Conservation (phyloP, 306 rosid genomes). For the Dryas octopetala region DNA sequence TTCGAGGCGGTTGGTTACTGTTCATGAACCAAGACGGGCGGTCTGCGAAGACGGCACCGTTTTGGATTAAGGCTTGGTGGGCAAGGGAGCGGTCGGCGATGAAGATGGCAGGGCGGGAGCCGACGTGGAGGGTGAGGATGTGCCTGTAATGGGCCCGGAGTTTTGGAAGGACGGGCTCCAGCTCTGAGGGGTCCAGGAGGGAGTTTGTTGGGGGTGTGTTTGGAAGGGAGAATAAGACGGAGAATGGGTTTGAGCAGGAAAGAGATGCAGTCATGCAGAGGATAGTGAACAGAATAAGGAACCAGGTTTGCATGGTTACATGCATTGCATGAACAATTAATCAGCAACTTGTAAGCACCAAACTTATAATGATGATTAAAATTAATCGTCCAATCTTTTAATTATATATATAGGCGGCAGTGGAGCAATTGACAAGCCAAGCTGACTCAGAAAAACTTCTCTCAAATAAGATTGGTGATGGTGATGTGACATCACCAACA, state of each 20-base stretch:
- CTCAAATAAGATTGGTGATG: too few species aligned
- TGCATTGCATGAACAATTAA: too few species aligned
- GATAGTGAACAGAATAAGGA: background rate
- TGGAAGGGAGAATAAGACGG: background rate
- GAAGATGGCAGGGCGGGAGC: constrained; percentile 15
- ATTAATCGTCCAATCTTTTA: too few species aligned
- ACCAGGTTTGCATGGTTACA: background rate
- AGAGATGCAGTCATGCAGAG: background rate
- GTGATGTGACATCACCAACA: too few species aligned
- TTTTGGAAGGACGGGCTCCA: constrained; percentile 17
- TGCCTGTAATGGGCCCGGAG: constrained; percentile 19
- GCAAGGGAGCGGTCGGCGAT: constrained; percentile 15
- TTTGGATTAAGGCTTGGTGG: constrained; percentile 26
- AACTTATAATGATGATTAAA: too few species aligned
- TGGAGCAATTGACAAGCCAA: too few species aligned
- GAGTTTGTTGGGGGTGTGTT: background rate
- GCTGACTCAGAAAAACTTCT: too few species aligned
- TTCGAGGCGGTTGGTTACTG: too few species aligned
- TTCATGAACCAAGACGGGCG: constrained; percentile 5
- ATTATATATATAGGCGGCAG: too few species aligned
- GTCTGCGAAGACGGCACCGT: constrained; percentile 27
- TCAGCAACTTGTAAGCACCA: too few species aligned
- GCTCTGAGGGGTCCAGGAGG: constrained; percentile 10
- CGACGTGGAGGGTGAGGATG: constrained; percentile 17
- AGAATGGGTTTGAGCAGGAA: background rate